These are phyloP conservation scores for Lyophyllum semitale DNA, from an alignment of 768 basidiomycete genomes.

Conservation along the genomic window DNA sequence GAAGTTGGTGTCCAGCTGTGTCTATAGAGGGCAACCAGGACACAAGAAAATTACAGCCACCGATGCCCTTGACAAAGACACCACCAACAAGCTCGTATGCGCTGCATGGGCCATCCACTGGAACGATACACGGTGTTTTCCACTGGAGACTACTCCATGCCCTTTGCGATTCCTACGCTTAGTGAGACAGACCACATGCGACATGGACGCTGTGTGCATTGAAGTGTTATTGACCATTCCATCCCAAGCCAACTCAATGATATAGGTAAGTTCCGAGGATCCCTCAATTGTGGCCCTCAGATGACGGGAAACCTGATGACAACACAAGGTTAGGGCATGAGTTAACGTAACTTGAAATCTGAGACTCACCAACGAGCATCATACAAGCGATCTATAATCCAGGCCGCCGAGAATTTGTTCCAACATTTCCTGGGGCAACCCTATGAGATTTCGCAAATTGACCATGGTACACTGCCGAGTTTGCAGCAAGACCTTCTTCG, in stretches of 20 bases:
- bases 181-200: constrained; percentile 20
- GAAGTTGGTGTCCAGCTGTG: constrained; percentile 15
- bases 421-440: background rate
- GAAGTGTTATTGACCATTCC: constrained; percentile 29
- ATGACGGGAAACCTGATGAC: constrained; percentile 31
- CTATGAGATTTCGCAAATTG: background rate
- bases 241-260: constrained; percentile 38
- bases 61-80: constrained; percentile 47
- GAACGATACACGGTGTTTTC: constrained; percentile 11
- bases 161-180: constrained; percentile 19
- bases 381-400: background rate
- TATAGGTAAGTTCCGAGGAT: constrained; percentile 36
- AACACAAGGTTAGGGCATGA: background rate
- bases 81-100: constrained; percentile 68
- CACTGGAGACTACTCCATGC: constrained; percentile 27
- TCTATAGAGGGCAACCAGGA: constrained; percentile 27
- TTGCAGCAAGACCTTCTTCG: no score
- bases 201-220: constrained; percentile 1
- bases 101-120: constrained; percentile 21
- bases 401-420: background rate
- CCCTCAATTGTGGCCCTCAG: constrained; percentile 18
- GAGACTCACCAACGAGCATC: background rate
- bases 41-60: constrained; percentile 18
- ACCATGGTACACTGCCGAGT: background rate
- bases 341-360: background rate